Base-by-base conservation (phyloP, 2,329 filamentous ascomycete species). In the Monilinia fructicola region DNA sequence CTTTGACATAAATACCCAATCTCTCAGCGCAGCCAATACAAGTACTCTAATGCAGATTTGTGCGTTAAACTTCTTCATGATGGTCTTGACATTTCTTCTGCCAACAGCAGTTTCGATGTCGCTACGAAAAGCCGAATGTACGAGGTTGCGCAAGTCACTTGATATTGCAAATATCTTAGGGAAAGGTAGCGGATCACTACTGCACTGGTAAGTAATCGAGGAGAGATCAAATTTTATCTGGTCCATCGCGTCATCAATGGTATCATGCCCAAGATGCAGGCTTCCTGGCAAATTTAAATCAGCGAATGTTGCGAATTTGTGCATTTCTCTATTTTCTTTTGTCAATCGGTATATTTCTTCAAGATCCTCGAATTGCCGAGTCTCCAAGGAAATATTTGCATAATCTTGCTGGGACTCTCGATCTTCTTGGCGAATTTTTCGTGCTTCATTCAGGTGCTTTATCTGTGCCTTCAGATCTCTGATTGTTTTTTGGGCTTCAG, bases 1-100 rank as follows among this genome's bases (percentile, higher is more conserved):
- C 1, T 16, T 50, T 4, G 68, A 67, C 40, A 40, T 42, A 23
- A 70, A 71, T 10, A 71, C 67, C 69, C 67, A 71, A 9, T 70
- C 59, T 28, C 58, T 40, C 3, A 70, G 11, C 3, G 67, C 69
- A 40, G 63, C 61, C 7, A 67, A 10, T 0, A 55, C 44, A 23
- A 70, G 46, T 21, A 23, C 21, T 58, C 60, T 67, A 12, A 70
- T 14, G 14, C 63, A 44, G 9, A 55, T 21, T 9, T 56, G 48
- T 16, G 59, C 2, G 6, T 46, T 53, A 38, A 56, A 64, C n/a
- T 67, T 67, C 1, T 10, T 35, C 11, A 26, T 53, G 1, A 35
- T 28, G 16, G 11, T 58, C 21, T 23, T 10, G 16, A 64, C 26
- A 3, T 58, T 3, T 9, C 16, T 18, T 48, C 38, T 56, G 2